Evolutionary conservation across 1,284 basidiomycete genomes (phyloP), one percentile per base, ranked within the genome.

Genomic region (Trichosporon sp.): DNA sequence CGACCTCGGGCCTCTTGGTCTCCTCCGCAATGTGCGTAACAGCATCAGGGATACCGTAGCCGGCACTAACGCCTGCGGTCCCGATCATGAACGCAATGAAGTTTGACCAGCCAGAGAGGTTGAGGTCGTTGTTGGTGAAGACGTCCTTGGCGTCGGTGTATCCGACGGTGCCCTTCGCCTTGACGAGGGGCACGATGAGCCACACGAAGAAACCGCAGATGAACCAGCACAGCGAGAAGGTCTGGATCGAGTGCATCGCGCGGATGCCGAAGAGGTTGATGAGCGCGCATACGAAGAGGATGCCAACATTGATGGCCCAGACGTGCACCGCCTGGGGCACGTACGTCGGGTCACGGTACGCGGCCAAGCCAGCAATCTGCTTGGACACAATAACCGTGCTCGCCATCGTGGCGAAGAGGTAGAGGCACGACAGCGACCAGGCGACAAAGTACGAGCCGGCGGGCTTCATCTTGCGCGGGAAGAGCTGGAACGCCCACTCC

Each of bases 401-500:
- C 35, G 48, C 63, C 46, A 69, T 64, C 4, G 68, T 69, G 1
- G 63, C 68, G 48, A 69, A 69, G 19, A 69, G 63, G n/a, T 65
- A 69, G 46, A 69, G 37, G 12, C 48, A 38, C 12, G 63, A 65
- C 48, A 69, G 48, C 5, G 46, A 31, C 68, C 68, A 69, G 11
- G 68, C 63, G 46, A 69, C 48, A 31, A 32, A 46, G 63, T 69
- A 69, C 37, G 68, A 69, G 16, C 35, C 38, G 16, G 43, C 65
- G 14, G 63, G 68, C 63, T 69, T 69, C 46, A 46, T 65, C 37
- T 21, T 31, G 19, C 31, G 19, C 21, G 68, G 68, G 63, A 69
- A 69, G 4, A 69, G 68, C 48, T 69, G 68, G 63, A 69, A 65
- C 7, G 68, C 68, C 68, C 68, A 69, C 16, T 69, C 68, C 37